phyloP scores from a whole-genome alignment of 192 early-diverging fungal species.

The Dissophora globulifera region DNA sequence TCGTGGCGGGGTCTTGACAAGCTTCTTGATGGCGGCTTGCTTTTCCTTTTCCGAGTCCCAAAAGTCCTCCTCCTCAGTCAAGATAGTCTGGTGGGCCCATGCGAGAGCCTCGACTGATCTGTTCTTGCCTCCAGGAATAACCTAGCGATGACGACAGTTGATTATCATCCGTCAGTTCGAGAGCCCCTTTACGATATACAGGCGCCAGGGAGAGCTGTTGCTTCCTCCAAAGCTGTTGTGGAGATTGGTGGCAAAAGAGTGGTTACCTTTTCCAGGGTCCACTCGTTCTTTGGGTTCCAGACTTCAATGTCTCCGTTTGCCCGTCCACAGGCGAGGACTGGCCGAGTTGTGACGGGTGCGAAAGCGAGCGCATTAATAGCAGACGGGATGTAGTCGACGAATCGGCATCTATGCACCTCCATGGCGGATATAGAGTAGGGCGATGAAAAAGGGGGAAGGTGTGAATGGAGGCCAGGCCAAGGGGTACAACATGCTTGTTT shows the following conservation, averaged over 20 bases:
- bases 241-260: background rate
- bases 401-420: slow-evolving; percentile 87
- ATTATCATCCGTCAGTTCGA: background rate
- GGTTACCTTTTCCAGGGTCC: slow-evolving; percentile 83
- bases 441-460: background rate
- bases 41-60: slow-evolving; percentile 74
- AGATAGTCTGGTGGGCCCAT: slow-evolving; percentile 82
- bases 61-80: slow-evolving; percentile 72
- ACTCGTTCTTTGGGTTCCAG: slow-evolving; percentile 79
- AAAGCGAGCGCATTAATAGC: slow-evolving; percentile 87
- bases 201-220: too few relatives aligned
- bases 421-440: slow-evolving; percentile 47
- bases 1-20: slow-evolving; percentile 68
- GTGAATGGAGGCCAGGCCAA: background rate
- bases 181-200: too few relatives aligned
- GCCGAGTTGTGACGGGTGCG: slow-evolving; percentile 66
- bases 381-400: slow-evolving; percentile 86
- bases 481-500: background rate
- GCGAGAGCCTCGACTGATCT: slow-evolving; percentile 81
- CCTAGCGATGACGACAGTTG: slow-evolving; percentile 52
- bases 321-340: slow-evolving; percentile 82
- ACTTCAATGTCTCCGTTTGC: slow-evolving; percentile 95
- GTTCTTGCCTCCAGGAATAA: slow-evolving; percentile 81
- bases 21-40: slow-evolving; percentile 60
- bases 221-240: too few relatives aligned